phyloP scores from a whole-genome alignment of 306 rosid genomes.

The Ormosia emarginata region DNA sequence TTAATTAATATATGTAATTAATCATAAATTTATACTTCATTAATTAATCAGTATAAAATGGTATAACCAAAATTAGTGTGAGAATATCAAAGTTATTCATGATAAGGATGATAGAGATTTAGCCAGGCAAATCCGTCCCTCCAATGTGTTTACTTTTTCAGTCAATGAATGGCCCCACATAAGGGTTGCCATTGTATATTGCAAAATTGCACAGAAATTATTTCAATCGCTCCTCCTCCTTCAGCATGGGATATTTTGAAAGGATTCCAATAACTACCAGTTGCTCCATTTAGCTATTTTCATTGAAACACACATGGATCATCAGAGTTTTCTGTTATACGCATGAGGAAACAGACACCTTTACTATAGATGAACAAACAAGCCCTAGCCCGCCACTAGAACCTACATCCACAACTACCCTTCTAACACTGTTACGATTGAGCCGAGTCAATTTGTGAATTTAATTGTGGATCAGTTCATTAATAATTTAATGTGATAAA shows the following conservation, averaged over 20 bases:
- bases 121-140: constrained; percentile 13
- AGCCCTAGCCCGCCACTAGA: constrained; percentile 15
- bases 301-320: constrained; percentile 5
- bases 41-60: too few relatives aligned
- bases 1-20: too few relatives aligned
- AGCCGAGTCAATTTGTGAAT: too few relatives aligned
- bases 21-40: too few relatives aligned
- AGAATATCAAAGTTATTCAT: too few relatives aligned
- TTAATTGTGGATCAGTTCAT: too few relatives aligned
- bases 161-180: neutral
- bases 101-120: constrained; percentile 32
- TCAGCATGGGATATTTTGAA: too few relatives aligned
- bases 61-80: too few relatives aligned
- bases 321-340: neutral
- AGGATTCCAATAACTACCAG: too few relatives aligned
- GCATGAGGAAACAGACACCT: constrained; percentile 8
- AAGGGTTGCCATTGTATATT: neutral
- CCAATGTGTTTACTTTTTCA: neutral
- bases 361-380: constrained; percentile 40
- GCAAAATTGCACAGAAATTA: neutral
- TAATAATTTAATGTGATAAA: too few relatives aligned
- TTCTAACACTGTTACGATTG: neutral
- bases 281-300: too few relatives aligned
- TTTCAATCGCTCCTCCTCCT: too few relatives aligned
- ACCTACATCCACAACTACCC: constrained; percentile 24